Evolutionary conservation across 257 asterid genomes (phyloP).

Genomic region (Solanum lycopersicoides): DNA sequence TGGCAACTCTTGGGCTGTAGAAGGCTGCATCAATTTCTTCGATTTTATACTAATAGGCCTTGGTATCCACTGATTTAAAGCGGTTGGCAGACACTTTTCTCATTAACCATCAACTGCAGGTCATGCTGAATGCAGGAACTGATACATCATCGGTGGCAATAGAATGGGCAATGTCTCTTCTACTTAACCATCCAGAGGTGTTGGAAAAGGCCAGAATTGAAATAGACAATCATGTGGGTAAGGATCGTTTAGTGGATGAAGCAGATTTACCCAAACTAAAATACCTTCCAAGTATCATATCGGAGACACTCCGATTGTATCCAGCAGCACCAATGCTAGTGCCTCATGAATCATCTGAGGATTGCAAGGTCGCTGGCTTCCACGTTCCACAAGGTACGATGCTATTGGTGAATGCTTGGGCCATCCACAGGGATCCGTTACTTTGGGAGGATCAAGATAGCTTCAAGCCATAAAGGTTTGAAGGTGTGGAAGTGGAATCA

Average conservation of each 20-base stretch:
- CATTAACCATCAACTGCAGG: slow-evolving; percentile 8
- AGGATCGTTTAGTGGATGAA: slow-evolving; percentile 33
- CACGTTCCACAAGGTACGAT: slow-evolving; percentile 43
- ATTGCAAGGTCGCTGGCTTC: slow-evolving; percentile 39
- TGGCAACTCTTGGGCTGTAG: not conserved
- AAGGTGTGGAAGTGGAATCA: slow-evolving; percentile 10
- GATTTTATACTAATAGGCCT: not conserved
- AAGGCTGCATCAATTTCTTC: not conserved
- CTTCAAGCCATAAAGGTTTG: slow-evolving; percentile 50
- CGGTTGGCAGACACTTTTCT: not conserved
- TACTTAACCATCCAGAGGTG: slow-evolving; percentile 47
- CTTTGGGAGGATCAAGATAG: slow-evolving; percentile 41
- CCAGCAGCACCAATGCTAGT: slow-evolving; percentile 46
- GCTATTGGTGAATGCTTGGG: slow-evolving; percentile 51
- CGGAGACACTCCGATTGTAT: slow-evolving; percentile 35
- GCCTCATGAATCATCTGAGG: slow-evolving; percentile 42
- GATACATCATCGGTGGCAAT: slow-evolving; percentile 40
- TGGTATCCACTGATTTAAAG: not conserved
- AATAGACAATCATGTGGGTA: slow-evolving; percentile 28
- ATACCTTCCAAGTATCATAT: slow-evolving; percentile 32
- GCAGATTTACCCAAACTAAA: slow-evolving; percentile 36
- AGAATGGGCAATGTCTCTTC: slow-evolving; percentile 55
- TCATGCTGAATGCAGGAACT: slow-evolving; percentile 38
- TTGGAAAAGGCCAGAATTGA: slow-evolving; percentile 42
- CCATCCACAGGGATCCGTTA: slow-evolving; percentile 50